Evolutionary conservation across 2,329 filamentous ascomycete genomes (phyloP), one percentile per base, ranked within the genome.

Genomic region (Aspergillus oerlinghausenensis): DNA sequence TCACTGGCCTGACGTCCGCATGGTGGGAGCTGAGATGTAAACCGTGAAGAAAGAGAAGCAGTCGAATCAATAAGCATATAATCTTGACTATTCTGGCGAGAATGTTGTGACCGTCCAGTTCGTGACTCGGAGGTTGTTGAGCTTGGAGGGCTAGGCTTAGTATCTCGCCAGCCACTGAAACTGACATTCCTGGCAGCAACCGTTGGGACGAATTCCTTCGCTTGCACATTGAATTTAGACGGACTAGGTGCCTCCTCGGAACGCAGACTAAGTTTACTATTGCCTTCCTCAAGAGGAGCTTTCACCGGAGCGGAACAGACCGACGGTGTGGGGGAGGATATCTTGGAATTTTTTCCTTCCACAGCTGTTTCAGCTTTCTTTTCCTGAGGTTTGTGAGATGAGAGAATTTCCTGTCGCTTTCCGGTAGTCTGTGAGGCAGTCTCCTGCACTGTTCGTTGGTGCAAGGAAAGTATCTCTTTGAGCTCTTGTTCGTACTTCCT

Each of bases 401-500:
- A n/a, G 28, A 17, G 17, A 29, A 21, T 51, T 14, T 38, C 19
- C 14, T 26, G 42, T n/a, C 10, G 11, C 19, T 55, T 8, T 6
- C 19, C 10, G 21, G 26, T 11, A 17, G 23, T 28, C 38, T 48
- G 25, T 25, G 19, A 21, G 21, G 11, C n/a, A 8, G 25, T 49
- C 9, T 32, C 26, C 51, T 32, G 19, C 17, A 49, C 26, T 19
- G 40, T 14, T n/a, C 49, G 43, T 25, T 47, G 51, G 35, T 42
- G 25, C 21, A 19, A 17, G 9, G 35, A 28, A 42, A 66, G 55
- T 47, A 61, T 54, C 23, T 40, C 49, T 49, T 61, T 54, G 8
- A 67, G 50, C 28, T 59, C 55, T 25, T 57, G 42, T 56, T 59
- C 64, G 47, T 59, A 56, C 48, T 62, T 60, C 23, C 54, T 60